phyloP scores from a whole-genome alignment of 345 rosid genomes.

The Anastatica hierochuntica region DNA sequence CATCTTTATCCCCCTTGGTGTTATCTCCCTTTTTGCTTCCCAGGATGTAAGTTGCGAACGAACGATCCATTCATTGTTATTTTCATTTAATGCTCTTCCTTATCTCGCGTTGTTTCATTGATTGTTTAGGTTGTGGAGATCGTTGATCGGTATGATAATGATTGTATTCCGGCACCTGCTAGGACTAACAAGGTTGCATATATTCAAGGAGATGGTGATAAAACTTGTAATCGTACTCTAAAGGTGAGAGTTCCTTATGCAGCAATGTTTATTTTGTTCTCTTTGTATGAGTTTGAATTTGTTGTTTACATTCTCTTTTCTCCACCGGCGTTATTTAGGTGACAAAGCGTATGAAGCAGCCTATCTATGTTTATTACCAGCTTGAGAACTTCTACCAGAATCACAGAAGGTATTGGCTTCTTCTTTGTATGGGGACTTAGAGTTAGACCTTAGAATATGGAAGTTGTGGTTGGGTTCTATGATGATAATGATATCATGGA shows the following conservation, averaged over 20 bases:
- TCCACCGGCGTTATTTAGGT: slow-evolving; percentile 38
- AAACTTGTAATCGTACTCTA: slow-evolving; percentile 43
- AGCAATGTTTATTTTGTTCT: neutral
- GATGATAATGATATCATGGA: neutral
- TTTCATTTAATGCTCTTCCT: neutral
- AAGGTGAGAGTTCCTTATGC: slow-evolving; percentile 42
- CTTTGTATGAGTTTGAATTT: neutral
- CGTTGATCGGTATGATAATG: slow-evolving; percentile 64
- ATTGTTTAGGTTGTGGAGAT: slow-evolving; percentile 78
- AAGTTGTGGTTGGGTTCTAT: neutral
- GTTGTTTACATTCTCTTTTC: slow-evolving; percentile 12
- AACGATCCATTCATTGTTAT: neutral
- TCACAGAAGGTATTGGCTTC: slow-evolving; percentile 66
- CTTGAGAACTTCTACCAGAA: slow-evolving; percentile 98
- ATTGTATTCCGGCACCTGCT: slow-evolving; percentile 46
- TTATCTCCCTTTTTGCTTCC: slow-evolving; percentile 83
- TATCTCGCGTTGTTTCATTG: slow-evolving; percentile 6
- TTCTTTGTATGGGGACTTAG: neutral
- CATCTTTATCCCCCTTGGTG: slow-evolving; percentile 90
- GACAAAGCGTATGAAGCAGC: slow-evolving; percentile 67
- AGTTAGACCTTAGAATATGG: slow-evolving; percentile 3
- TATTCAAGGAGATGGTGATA: slow-evolving; percentile 43
- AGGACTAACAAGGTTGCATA: slow-evolving; percentile 47
- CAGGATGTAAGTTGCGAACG: slow-evolving; percentile 49
- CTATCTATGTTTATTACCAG: slow-evolving; percentile 89